Conservation (phyloP, 768 basidiomycete genomes). For the Tremella mesenterica region DNA sequence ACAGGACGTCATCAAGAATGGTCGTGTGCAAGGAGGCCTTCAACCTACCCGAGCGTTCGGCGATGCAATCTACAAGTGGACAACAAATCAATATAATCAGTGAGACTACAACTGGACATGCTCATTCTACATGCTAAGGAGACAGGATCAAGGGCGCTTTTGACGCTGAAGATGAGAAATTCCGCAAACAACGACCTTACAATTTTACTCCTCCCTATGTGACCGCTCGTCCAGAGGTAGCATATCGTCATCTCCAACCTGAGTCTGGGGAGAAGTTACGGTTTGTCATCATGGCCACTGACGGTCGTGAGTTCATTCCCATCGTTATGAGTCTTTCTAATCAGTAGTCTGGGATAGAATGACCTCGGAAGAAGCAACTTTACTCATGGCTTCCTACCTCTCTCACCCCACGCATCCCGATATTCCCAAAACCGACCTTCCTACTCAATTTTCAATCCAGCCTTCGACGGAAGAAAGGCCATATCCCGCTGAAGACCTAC, state of each 20-base stretch:
- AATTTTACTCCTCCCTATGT: slow-evolving; percentile 40
- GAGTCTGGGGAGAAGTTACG: slow-evolving; percentile 31
- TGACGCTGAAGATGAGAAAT: slow-evolving; percentile 13
- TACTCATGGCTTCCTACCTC: slow-evolving; percentile 36
- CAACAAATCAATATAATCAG: slow-evolving; percentile 23
- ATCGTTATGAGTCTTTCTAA: not conserved
- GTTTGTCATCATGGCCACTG: slow-evolving; percentile 43
- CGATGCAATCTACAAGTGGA: slow-evolving; percentile 44
- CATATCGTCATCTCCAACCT: slow-evolving; percentile 26
- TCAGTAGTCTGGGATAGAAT: slow-evolving; percentile 42
- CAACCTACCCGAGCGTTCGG: slow-evolving; percentile 43
- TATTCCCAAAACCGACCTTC: slow-evolving; percentile 29
- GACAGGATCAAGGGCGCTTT: slow-evolving; percentile 18
- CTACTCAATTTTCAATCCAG: slow-evolving; percentile 15
- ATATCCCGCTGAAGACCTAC: slow-evolving; percentile 31
- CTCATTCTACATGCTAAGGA: not conserved
- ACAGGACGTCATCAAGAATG: slow-evolving; percentile 31
- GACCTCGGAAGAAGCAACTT: slow-evolving; percentile 41
- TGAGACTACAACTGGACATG: slow-evolving; percentile 13
- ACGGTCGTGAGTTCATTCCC: slow-evolving; percentile 36
- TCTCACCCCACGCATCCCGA: slow-evolving; percentile 24
- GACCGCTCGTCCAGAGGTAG: slow-evolving; percentile 40
- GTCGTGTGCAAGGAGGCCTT: slow-evolving; percentile 39
- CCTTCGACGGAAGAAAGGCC: slow-evolving; percentile 9
- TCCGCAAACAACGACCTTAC: slow-evolving; percentile 15